A percentile compares a stretch with the other conserved stretches of the same genome.
These are phyloP conservation scores for Crithidia thermophila DNA, from an alignment of 208 protist species.

Conservation along the genomic window DNA sequence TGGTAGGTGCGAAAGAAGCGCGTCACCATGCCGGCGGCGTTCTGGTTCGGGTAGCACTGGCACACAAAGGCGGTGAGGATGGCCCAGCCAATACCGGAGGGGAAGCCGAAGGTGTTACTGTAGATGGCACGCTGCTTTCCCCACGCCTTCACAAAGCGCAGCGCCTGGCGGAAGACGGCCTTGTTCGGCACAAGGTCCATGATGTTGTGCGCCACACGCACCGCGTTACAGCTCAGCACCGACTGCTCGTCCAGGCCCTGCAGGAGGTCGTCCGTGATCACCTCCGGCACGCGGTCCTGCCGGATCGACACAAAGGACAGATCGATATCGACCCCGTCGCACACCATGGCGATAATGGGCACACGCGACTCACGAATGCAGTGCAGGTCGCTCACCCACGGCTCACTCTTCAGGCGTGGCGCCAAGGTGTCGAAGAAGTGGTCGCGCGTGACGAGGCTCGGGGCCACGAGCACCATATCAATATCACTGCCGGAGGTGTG, in stretches of 20 bases:
- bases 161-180: conserved; percentile 92
- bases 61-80: conserved; percentile 96
- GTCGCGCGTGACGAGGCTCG: conserved; percentile 89
- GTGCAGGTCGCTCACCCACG: conserved; percentile 84
- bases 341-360: conserved; percentile 97
- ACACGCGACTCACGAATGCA: conserved; percentile 95
- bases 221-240: conserved; percentile 95
- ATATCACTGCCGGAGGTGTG: conserved; percentile 97
- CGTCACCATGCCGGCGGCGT: conserved; percentile 89
- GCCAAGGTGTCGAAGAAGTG: conserved; percentile 95
- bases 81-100: conserved; percentile 97
- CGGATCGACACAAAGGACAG: conserved; percentile 95
- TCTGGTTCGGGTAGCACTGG: conserved; percentile 98
- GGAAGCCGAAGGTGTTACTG: conserved; percentile 97
- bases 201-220: conserved; percentile 97
- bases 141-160: conserved; percentile 98
- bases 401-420: conserved; percentile 72
- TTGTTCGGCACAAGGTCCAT: conserved; percentile 97
- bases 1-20: conserved; percentile 95
- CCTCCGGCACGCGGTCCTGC: conserved; percentile 87
- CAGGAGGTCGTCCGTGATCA: conserved; percentile 94
- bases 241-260: conserved; percentile 95
- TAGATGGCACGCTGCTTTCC: conserved; percentile 95
- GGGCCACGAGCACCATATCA: conserved; percentile 96
- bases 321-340: conserved; percentile 97